A percentile compares a stretch with the other conserved stretches of the same genome.
These are phyloP conservation scores for Rutstroemia sp. DNA, from an alignment of 2,329 filamentous ascomycete species.

Conservation along the genomic window DNA sequence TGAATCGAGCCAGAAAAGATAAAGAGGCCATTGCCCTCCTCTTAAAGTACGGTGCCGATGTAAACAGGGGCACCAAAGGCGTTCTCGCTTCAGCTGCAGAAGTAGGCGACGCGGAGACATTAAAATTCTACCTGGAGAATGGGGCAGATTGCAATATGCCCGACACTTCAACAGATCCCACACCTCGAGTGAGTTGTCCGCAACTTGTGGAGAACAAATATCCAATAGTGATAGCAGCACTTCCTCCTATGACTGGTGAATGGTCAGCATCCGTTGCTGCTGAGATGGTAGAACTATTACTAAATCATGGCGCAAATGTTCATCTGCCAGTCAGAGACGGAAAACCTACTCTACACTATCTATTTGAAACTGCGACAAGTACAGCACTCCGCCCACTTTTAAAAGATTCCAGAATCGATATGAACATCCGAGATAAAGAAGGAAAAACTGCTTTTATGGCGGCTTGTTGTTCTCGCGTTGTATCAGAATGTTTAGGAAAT, in stretches of 20 bases:
- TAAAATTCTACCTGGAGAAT: background rate
- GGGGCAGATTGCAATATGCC: constrained; percentile 1
- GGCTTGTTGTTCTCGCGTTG: background rate
- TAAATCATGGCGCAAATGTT: background rate
- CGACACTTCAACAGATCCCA: background rate
- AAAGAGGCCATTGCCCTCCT: constrained; percentile 20
- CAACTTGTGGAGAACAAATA: background rate
- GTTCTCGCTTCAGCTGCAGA: background rate
- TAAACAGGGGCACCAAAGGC: constrained; percentile 13
- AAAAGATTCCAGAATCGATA: background rate
- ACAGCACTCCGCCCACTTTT: background rate
- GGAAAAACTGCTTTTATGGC: background rate
- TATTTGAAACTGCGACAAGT: background rate
- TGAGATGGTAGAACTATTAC: background rate
- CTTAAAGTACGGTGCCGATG: constrained; percentile 29
- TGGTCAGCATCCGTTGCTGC: background rate
- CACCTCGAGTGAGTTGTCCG: background rate
- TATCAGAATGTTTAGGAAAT: background rate
- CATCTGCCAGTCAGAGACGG: background rate
- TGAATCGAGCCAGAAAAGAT: background rate
- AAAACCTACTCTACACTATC: background rate
- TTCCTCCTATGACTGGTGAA: background rate
- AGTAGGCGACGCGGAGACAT: background rate
- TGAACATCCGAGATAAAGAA: background rate
- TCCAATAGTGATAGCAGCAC: background rate